Base-by-base conservation (phyloP, 208 protist species). In the Zelonia costaricensis region DNA sequence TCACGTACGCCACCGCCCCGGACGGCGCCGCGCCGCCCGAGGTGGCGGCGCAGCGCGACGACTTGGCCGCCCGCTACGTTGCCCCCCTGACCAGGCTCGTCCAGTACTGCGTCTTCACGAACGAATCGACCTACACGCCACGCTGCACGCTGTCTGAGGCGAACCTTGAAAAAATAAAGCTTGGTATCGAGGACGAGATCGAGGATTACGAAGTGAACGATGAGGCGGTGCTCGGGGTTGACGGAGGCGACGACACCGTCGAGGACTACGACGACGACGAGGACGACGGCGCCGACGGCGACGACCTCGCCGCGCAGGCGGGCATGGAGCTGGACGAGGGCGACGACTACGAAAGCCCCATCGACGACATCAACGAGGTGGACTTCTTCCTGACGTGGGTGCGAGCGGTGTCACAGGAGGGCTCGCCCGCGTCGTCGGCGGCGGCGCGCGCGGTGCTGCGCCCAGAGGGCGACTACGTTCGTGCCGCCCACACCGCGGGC, bases 281-380 rank as follows among this genome's bases (percentile, higher is more conserved):
- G 35, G 74, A 80, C 13, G 66, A 74, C 43, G 76, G 77, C 35
- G 71, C 71, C 0, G 58, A 64, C 16, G 62, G 68, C 8, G 72
- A 57, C 33, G 61, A 57, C 31, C 42, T 28, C 13, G 52, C 36
- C 12, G 66, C 49, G 15, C 54, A 65, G 8, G 38, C 73, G 28
- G 78, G 63, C 25, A 46, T 73, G 16, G 62, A 67, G 16, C 38
- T 57, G 23, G 88, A 95, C 53, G 88, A 95, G 59, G 88, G 81
- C 20, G 89, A 95, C 58, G 71, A 90, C 59, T 95, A 95, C 65
- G 74, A 84, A 43, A 93, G 89, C 62, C 86, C 86, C 10, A 95
- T 95, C 52, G 89, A 95, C 44, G 80, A 90, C 47, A 74, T 95
- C 33, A 93, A 92, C 52, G 89, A 95, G 69, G 89, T 90, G 18